These are phyloP conservation scores for Balakata baccata DNA, from an alignment of 345 rosid species.

Conservation along the genomic window DNA sequence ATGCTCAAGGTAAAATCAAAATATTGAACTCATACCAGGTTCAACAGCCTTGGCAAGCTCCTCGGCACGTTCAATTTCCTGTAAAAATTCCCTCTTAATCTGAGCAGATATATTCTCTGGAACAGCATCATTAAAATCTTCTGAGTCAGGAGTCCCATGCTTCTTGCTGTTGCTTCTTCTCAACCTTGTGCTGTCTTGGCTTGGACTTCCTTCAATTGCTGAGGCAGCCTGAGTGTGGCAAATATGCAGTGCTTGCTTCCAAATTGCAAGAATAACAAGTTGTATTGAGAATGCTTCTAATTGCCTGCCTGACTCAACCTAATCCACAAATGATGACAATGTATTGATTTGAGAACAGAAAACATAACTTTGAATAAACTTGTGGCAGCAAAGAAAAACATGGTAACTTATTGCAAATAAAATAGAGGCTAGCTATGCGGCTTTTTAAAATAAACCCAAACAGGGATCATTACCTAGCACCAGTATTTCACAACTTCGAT, in stretches of 20 bases:
- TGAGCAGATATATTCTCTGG: constrained; percentile 51
- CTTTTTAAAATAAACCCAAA: constrained; percentile 9
- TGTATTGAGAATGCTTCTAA: constrained; percentile 91
- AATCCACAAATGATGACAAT: constrained; percentile 25
- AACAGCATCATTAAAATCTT: constrained; percentile 36
- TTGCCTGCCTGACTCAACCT: constrained; percentile 50
- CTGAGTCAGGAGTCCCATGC: constrained; percentile 41
- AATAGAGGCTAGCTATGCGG: constrained; percentile 6
- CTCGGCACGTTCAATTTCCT: constrained; percentile 79
- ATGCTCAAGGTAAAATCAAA: not conserved
- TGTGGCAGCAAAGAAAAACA: constrained; percentile 12
- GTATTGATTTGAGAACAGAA: constrained; percentile 4
- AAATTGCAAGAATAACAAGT: constrained; percentile 85
- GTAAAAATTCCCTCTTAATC: constrained; percentile 72
- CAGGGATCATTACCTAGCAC: not conserved
- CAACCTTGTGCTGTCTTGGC: constrained; percentile 43
- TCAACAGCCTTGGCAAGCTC: constrained; percentile 70
- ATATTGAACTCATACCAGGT: constrained; percentile 50
- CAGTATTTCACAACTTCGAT: too few relatives aligned
- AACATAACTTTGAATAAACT: constrained; percentile 1
- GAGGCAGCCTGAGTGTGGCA: constrained; percentile 94
- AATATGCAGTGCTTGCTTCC: constrained; percentile 92
- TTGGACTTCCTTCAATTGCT: constrained; percentile 78
- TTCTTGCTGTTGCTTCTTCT: constrained; percentile 47
- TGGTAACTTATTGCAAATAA: not conserved